A percentile compares a stretch with the other conserved stretches of the same genome.
Conservation (phyloP, 768 basidiomycete species). For the Lentinula lateritia region DNA sequence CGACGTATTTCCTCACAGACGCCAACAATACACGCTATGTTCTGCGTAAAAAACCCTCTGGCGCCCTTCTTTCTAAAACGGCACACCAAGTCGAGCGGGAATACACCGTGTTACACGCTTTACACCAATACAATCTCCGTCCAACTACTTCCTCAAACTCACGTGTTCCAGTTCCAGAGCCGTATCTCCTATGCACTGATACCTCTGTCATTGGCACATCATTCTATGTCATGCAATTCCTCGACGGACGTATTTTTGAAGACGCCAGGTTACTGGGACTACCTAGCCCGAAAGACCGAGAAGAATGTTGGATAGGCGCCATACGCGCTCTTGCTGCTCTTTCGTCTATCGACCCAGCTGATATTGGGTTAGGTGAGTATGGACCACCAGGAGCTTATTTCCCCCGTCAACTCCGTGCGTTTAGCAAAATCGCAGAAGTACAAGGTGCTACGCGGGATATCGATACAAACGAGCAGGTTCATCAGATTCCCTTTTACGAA, state of each 20-base stretch:
- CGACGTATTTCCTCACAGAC: constrained; percentile 91
- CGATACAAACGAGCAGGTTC: constrained; percentile 53
- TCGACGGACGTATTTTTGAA: constrained; percentile 92
- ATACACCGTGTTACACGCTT: constrained; percentile 71
- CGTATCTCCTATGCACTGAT: constrained; percentile 81
- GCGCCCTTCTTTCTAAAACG: constrained; percentile 79
- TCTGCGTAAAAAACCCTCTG: constrained; percentile 89
- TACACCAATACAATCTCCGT: constrained; percentile 69
- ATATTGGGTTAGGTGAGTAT: constrained; percentile 64
- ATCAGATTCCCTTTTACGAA: constrained; percentile 70
- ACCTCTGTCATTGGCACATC: constrained; percentile 72
- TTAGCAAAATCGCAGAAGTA: constrained; percentile 73
- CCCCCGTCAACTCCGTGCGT: constrained; percentile 87
- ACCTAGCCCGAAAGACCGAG: constrained; percentile 44
- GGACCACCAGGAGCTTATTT: constrained; percentile 80
- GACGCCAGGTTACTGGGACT: constrained; percentile 75
- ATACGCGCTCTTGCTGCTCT: constrained; percentile 66
- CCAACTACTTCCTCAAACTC: constrained; percentile 41
- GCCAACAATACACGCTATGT: constrained; percentile 63
- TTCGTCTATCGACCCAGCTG: constrained; percentile 54
- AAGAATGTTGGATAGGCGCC: constrained; percentile 78
- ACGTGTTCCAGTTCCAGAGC: constrained; percentile 79
- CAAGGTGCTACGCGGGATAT: constrained; percentile 69
- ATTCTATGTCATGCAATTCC: constrained; percentile 96
- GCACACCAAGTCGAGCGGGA: constrained; percentile 97